Base-by-base conservation (phyloP, 2,329 filamentous ascomycete species). In the Ilyonectria sp. region DNA sequence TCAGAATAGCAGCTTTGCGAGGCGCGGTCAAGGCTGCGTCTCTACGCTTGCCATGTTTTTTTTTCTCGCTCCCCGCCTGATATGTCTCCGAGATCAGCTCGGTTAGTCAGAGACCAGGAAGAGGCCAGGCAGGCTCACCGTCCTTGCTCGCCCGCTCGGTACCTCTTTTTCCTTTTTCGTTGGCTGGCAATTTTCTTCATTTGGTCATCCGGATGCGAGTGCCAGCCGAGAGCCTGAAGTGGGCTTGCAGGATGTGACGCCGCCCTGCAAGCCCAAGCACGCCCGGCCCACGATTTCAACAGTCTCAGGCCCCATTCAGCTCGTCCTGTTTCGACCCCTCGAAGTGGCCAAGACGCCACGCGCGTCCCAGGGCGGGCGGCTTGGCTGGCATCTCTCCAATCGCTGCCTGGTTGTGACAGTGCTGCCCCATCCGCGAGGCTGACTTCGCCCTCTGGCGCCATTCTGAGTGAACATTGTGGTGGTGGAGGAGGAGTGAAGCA, bases 1-100 rank as follows among this genome's bases (percentile, higher is more conserved):
- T 61, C 49, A 72, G 72, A 74, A 73, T 74, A 74, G 69, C 70
- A 70, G 31, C 47, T 33, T 60, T 49, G n/a, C 46, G 62, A 69
- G 66, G 68, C 65, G 54, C 53, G 59, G 65, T 63, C 37, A 49
- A 35, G 37, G 46, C 31, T 31, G 43, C 19, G 33, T 37, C 56
- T 31, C 26, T 19, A 4, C n/a, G 29, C 19, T 29, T 58, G 44
- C 47, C 13, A 43, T 54, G 43, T 26, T 29, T 47, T 40, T 26
- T 23, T 37, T 46, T 31, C 47, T 29, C 33, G 31, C 10, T 31
- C 47, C 44, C 60, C 15, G 53, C 52, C 33, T 60, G 59, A 55
- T 56, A 37, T 46, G 60, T 57, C 52, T 50, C 43, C 53, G 52
- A 50, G 43, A 29, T 31, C 60, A 56, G 19, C 40, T 29, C 26